These are phyloP conservation scores for Abelmoschus esculentus DNA, from an alignment of 345 rosid genomes.

Conservation along the genomic window DNA sequence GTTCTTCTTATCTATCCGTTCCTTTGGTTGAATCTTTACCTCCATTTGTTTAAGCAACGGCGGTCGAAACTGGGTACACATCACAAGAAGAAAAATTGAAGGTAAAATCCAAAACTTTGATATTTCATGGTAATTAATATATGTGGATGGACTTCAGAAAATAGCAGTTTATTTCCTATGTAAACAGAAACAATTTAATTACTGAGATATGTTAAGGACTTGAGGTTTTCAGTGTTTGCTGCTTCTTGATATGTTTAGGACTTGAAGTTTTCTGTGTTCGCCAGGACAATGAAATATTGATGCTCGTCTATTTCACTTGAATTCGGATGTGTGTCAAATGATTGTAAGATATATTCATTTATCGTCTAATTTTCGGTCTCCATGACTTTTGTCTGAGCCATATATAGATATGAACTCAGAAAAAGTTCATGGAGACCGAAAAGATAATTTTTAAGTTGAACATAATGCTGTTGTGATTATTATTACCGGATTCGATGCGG, in stretches of 20 bases:
- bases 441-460: not conserved
- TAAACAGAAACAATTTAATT: not conserved
- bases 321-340: too few species aligned
- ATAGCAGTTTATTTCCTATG: not conserved
- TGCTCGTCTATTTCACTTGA: too few species aligned
- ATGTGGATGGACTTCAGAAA: not conserved
- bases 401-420: too few species aligned
- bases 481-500: not conserved
- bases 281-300: not conserved
- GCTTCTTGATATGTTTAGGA: not conserved
- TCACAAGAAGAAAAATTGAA: conserved; percentile 41
- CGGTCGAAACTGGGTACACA: conserved; percentile 46
- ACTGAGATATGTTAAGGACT: not conserved
- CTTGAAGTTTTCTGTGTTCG: not conserved
- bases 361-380: too few species aligned
- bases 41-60: conserved; percentile 67
- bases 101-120: not conserved
- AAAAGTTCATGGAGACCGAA: too few species aligned
- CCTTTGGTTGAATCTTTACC: conserved; percentile 68
- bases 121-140: not conserved
- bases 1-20: conserved; percentile 60
- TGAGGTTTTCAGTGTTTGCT: not conserved
- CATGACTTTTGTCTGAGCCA: too few species aligned
- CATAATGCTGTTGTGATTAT: not conserved
- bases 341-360: too few species aligned